Evolutionary conservation across 805 yeast species (phyloP).

Genomic region (Monosporozyma aquatica): DNA sequence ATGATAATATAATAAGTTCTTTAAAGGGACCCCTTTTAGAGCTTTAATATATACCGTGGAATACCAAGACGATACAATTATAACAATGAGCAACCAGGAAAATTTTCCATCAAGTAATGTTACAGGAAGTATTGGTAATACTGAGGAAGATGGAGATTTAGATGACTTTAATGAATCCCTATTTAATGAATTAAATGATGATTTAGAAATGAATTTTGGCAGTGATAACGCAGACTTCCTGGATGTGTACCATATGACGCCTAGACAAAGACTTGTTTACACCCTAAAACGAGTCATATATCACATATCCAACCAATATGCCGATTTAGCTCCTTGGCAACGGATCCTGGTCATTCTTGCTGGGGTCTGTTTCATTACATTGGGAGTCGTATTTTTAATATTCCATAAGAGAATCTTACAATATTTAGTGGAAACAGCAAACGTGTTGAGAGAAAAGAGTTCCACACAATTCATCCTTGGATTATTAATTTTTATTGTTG

Average conservation of each 20-base stretch:
- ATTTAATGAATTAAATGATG: slow-evolving; percentile 9
- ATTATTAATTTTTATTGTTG: slow-evolving; percentile 48
- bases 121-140: background rate
- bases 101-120: too few species aligned
- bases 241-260: slow-evolving; percentile 27
- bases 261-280: slow-evolving; percentile 26
- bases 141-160: background rate
- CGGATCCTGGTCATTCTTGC: slow-evolving; percentile 10
- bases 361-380: slow-evolving; percentile 10
- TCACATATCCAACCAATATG: slow-evolving; percentile 12
- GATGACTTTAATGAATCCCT: slow-evolving; percentile 5
- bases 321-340: slow-evolving; percentile 20
- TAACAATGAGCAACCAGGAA: too few species aligned
- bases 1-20: too few species aligned
- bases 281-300: slow-evolving; percentile 11
- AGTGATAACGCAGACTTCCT: slow-evolving; percentile 25
- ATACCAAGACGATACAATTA: too few species aligned
- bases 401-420: slow-evolving; percentile 24
- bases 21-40: too few species aligned
- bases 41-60: too few species aligned
- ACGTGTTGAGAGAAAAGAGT: slow-evolving; percentile 34
- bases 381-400: slow-evolving; percentile 17
- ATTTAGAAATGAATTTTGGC: slow-evolving; percentile 7
- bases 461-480: slow-evolving; percentile 42
- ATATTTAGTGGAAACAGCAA: slow-evolving; percentile 36